Base-by-base conservation (phyloP, 2,329 filamentous ascomycete genomes). In the Trichoderma cornu-damae region DNA sequence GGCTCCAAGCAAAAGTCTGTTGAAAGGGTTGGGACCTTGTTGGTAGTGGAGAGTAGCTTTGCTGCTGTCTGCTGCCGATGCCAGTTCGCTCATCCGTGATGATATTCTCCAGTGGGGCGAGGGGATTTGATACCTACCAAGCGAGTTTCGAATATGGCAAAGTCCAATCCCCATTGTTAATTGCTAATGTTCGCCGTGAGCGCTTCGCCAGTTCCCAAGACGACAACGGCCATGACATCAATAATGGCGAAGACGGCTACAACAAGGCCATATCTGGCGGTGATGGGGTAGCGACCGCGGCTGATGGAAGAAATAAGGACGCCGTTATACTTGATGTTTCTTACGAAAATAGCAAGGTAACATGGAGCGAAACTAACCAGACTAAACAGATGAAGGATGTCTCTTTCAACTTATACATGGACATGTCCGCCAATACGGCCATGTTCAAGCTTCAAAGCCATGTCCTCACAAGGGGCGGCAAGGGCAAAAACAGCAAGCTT, bases 21-120 rank as follows among this genome's bases (percentile, higher is more conserved):
- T 8, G 35, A 34, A 44, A 53, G 43, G 38, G 50, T 44, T 26
- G 50, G 37, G 48, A 34, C 24, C 49, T 52, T 52, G 49, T n/a
- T 43, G 49, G 49, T 37, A 37, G 49, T 37, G 12, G 49, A 43
- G 49, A 52, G 49, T 43, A 52, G 49, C 37, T 35, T 30, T 52
- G 18, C 26, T 52, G 49, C 37, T 14, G 12, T 4, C 18, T 16
- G 12, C 11, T 26, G 7, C 22, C 14, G 35, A 26, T n/a, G n/a
- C n/a, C n/a, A n/a, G n/a, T n/a, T n/a, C n/a, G n/a, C n/a, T n/a
- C n/a, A n/a, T n/a, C n/a, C n/a, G n/a, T n/a, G n/a, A n/a, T n/a
- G n/a, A n/a, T n/a, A n/a, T n/a, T n/a, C n/a, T n/a, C n/a, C n/a
- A n/a, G 49, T 42, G 24, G 34, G 49, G 28, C 6, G 14, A 12